phyloP scores from a whole-genome alignment of 2,329 filamentous ascomycete species.

The Boeremia lycopersici region DNA sequence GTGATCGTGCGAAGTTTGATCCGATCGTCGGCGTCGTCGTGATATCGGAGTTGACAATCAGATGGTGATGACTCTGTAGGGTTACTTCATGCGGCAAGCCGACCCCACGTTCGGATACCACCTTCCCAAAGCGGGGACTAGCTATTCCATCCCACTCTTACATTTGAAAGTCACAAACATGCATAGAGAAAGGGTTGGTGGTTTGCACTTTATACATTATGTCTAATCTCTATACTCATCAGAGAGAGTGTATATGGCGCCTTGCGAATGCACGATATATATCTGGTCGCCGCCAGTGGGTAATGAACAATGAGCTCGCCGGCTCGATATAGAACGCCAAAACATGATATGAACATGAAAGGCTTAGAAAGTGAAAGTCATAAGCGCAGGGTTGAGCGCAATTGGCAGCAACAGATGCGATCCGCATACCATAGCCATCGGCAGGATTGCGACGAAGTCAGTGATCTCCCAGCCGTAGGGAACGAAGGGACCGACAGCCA shows the following conservation, averaged over 20 bases:
- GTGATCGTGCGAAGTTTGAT: background rate
- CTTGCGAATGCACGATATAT: conserved; percentile 8
- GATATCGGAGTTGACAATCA: background rate
- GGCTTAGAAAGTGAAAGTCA: conserved; percentile 75
- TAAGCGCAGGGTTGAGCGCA: conserved; percentile 74
- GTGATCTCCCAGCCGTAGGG: conserved; percentile 61
- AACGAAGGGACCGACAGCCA: conserved; percentile 68
- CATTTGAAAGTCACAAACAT: background rate
- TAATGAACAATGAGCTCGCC: conserved; percentile 5
- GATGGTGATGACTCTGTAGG: conserved; percentile 1
- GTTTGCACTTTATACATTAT: conserved; percentile 13
- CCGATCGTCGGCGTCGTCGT: background rate
- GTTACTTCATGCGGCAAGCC: conserved; percentile 9
- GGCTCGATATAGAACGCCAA: conserved; percentile 4
- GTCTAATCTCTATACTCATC: conserved; percentile 5
- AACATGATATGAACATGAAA: background rate
- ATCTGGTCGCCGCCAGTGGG: conserved; percentile 3
- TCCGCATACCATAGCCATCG: conserved; percentile 73
- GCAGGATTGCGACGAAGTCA: conserved; percentile 70
- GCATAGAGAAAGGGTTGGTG: background rate
- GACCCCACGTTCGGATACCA: conserved; percentile 16
- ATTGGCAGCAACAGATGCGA: conserved; percentile 74
- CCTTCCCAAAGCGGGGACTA: conserved; percentile 14
- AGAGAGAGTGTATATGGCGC: background rate
- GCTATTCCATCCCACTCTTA: conserved; percentile 8